Percentiles rank a stretch among this genome's conserved stretches.
phyloP scores from a whole-genome alignment of 1,284 basidiomycete species.

The Trichosporon asahii region DNA sequence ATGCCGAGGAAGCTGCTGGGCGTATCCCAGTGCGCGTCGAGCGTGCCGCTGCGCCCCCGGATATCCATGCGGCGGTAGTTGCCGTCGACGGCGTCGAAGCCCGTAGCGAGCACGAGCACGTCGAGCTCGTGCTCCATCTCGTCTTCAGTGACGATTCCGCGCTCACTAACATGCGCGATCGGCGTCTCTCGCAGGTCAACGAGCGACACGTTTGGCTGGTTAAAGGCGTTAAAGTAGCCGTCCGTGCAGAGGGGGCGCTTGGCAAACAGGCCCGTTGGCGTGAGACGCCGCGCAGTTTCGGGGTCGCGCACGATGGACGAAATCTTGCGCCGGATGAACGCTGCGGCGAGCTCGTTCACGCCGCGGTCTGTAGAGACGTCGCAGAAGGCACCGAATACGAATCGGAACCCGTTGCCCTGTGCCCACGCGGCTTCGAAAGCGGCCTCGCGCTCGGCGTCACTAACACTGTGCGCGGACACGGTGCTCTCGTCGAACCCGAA shows the following conservation, averaged over 20 bases:
- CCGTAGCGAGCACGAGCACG: constrained; percentile 19
- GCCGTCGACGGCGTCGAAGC: constrained; percentile 22
- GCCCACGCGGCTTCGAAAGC: constrained; percentile 17
- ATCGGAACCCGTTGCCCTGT: constrained; percentile 19
- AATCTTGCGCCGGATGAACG: constrained; percentile 20
- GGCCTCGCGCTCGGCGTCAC: constrained; percentile 11
- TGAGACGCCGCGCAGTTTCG: constrained; percentile 16
- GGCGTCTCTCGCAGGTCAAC: constrained; percentile 17
- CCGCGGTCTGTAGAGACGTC: constrained; percentile 12
- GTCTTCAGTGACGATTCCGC: constrained; percentile 16
- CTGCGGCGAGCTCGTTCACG: constrained; percentile 17
- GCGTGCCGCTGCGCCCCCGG: constrained; percentile 10
- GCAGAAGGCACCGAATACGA: constrained; percentile 22
- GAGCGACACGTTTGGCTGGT: constrained; percentile 19
- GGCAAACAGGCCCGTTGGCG: constrained; percentile 15
- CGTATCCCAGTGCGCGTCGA: constrained; percentile 18
- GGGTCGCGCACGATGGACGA: constrained; percentile 15
- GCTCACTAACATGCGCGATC: constrained; percentile 3
- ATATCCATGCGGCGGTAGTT: constrained; percentile 19
- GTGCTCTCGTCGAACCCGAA: constrained; percentile 18
- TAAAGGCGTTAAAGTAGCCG: constrained; percentile 22
- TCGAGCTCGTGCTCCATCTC: constrained; percentile 16
- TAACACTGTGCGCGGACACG: neutral
- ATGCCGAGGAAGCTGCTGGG: constrained; percentile 17
- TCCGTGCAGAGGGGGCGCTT: constrained; percentile 19